Percentiles rank a stretch among this genome's conserved stretches.
Conservation (phyloP, 371 early-diverging fungal genomes). For the Mucor saturninus region DNA sequence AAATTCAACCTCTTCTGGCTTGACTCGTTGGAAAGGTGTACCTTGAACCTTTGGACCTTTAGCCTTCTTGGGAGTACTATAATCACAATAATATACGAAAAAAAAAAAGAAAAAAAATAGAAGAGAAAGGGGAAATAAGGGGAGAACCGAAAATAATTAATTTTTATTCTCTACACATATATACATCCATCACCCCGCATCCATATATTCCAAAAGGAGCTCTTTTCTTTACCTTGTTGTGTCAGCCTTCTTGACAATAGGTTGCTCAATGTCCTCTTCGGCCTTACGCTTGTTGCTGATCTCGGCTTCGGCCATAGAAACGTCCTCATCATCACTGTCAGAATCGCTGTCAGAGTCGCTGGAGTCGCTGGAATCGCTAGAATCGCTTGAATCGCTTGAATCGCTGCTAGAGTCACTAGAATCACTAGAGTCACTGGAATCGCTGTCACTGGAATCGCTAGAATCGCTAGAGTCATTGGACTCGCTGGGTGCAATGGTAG, state of each 20-base stretch:
- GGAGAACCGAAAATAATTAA: not conserved
- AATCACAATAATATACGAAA: not conserved
- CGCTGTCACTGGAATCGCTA: slow-evolving; percentile 19
- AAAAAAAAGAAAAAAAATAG: not conserved
- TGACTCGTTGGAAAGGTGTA: slow-evolving; percentile 83
- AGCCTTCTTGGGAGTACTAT: slow-evolving; percentile 17
- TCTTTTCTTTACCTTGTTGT: slow-evolving; percentile 18
- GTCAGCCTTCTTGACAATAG: slow-evolving; percentile 32
- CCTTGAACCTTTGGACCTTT: slow-evolving; percentile 46
- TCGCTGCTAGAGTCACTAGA: slow-evolving; percentile 20
- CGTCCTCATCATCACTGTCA: slow-evolving; percentile 10
- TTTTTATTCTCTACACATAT: slow-evolving; percentile 12
- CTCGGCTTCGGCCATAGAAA: slow-evolving; percentile 13
- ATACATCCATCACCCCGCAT: not conserved
- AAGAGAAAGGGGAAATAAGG: not conserved
- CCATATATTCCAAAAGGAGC: not conserved
- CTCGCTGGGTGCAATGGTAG: not conserved
- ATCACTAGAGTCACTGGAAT: slow-evolving; percentile 18
- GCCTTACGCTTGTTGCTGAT: slow-evolving; percentile 37
- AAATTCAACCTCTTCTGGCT: slow-evolving; percentile 82
- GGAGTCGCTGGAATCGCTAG: slow-evolving; percentile 24
- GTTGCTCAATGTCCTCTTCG: slow-evolving; percentile 27
- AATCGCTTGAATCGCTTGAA: slow-evolving; percentile 24
- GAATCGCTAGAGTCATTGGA: slow-evolving; percentile 17
- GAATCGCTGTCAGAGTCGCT: slow-evolving; percentile 18